Conservation (phyloP, 73 alveolate species). For the Symbiodinium pilosum region DNA sequence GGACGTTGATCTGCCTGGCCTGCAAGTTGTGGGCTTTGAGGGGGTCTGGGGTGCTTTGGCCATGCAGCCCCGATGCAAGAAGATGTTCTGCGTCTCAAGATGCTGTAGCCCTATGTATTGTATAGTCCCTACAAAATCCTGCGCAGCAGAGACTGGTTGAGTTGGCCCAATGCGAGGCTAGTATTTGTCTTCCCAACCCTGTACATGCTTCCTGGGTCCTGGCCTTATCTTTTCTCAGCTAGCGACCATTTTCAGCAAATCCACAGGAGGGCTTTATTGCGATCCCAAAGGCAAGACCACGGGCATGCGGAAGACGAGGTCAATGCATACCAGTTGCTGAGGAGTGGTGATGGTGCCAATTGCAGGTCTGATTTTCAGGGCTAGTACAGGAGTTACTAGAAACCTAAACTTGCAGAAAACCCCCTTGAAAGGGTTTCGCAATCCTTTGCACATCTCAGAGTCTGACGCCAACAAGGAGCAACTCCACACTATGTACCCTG, state of each 20-base stretch:
- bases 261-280: too few relatives aligned
- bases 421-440: too few relatives aligned
- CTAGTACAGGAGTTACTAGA: neutral
- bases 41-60: conserved; percentile 75
- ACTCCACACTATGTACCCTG: conserved; percentile 13
- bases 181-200: conserved; percentile 55
- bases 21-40: conserved; percentile 74
- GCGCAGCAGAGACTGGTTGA: neutral
- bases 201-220: conserved; percentile 58
- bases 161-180: conserved; percentile 1
- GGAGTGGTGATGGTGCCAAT: neutral
- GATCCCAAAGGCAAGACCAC: conserved; percentile 33
- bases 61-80: neutral
- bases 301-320: conserved; percentile 58
- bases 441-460: too few relatives aligned
- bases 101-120: neutral
- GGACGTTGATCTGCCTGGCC: conserved; percentile 25
- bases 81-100: neutral
- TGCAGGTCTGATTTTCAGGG: neutral
- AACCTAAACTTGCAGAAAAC: too few relatives aligned
- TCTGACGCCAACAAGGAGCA: conserved; percentile 28
- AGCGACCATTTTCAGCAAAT: neutral
- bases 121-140: too few relatives aligned
- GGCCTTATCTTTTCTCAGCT: neutral
- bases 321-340: conserved; percentile 22